Percentiles rank a stretch among this genome's conserved stretches.
These are phyloP conservation scores for Olyra latifolia DNA, from an alignment of 176 grass and related monocot species.

Conservation along the genomic window DNA sequence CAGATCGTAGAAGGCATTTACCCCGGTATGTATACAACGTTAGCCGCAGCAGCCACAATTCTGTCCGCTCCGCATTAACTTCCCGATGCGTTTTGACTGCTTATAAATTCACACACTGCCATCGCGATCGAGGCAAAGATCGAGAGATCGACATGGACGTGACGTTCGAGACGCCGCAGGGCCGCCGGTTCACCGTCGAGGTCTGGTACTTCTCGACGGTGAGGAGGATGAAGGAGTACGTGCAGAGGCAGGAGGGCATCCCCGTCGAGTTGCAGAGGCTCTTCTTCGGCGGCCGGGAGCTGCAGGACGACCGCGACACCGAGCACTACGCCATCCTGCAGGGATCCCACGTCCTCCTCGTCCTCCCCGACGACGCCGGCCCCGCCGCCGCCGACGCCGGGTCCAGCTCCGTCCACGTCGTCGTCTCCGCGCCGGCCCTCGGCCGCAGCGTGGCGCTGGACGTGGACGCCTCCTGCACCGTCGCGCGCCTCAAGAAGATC, in stretches of 20 bases:
- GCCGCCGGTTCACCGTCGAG: conserved; percentile 17
- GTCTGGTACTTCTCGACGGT: conserved; percentile 46
- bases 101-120: too few species aligned
- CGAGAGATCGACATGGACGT: conserved; percentile 27
- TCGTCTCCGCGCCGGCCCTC: conserved; percentile 3
- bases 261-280: conserved; percentile 30
- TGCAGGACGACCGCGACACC: conserved; percentile 36
- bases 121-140: too few species aligned
- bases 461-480: conserved; percentile 4
- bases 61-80: too few species aligned
- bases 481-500: conserved; percentile 38
- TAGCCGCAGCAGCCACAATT: too few species aligned
- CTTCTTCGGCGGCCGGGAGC: conserved; percentile 28
- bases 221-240: conserved; percentile 43
- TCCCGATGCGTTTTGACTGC: too few species aligned
- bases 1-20: too few species aligned
- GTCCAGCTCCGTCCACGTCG: conserved; percentile 1
- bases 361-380: not conserved
- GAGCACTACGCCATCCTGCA: conserved; percentile 41
- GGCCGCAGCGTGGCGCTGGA: conserved; percentile 27
- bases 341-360: conserved; percentile 42
- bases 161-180: conserved; percentile 27
- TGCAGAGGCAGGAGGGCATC: conserved; percentile 28
- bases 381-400: accelerated
- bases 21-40: too few species aligned